Evolutionary conservation across 306 rosid genomes (phyloP), one percentile per base, ranked within the genome.

Genomic region (Sindora glabra): DNA sequence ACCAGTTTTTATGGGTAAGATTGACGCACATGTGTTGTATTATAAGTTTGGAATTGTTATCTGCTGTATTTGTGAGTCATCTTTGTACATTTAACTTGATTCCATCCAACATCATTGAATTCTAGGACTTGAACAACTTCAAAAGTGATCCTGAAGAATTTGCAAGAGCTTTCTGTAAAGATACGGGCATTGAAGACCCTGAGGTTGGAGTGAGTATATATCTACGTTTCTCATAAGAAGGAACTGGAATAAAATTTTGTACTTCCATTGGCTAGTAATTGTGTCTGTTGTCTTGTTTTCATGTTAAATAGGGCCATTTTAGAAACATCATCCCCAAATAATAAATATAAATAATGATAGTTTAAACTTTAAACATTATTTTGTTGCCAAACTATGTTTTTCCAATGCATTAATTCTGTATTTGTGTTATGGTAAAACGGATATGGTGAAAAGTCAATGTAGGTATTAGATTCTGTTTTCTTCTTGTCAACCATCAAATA

Each of bases 91-190:
- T 70, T 17, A 8, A 38, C 48, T 4, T 65, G 41, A 45, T 1
- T 40, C 45, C 67, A 68, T 62, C 73, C 48, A 46, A 56, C 30
- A 10, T 65, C 0, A 7, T 37, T 64, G 29, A 25, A 46, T 76
- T 81, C 62, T 69, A 88, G 95, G 99, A 92, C 81, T 77, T 89
- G 89, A 84, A 86, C 84, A 89, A 92, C 81, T 84, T 79, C n/a
- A 97, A 89, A 76, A 89, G 97, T 56, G 97, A 92, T 51, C 96
- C 96, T 4, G 99, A 92, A 86, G 95, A 92, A 77, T 86, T 92
- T 67, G 84, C 96, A 6, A 86, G 83, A 69, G 82, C 64, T 75
- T 72, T 92, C 57, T 86, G 99, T 80, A 74, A 57, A 68, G 99
- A 89, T 76, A 81, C 82, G 86, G 95, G 65, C 57, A 84, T 92